Conservation (phyloP, 2,329 filamentous ascomycete genomes). For the Fusarium avenaceum region DNA sequence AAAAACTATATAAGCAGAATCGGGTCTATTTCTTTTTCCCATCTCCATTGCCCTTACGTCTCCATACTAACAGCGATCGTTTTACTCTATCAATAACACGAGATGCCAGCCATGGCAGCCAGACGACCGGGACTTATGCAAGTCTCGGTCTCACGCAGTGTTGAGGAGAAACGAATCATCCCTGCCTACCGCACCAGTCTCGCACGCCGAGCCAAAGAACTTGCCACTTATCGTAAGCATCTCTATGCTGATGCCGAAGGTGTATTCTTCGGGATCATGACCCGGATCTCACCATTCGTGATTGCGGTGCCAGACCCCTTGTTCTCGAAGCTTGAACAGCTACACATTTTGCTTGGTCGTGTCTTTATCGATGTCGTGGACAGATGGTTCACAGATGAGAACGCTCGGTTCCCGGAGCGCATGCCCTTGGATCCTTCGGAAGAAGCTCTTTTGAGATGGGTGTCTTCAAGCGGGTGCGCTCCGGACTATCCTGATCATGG, state of each 20-base stretch:
- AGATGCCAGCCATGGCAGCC: slow-evolving; percentile 21
- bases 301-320: slow-evolving; percentile 16
- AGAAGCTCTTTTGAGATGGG: slow-evolving; percentile 23
- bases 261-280: slow-evolving; percentile 8
- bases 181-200: slow-evolving; percentile 31
- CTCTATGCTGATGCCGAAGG: slow-evolving; percentile 12
- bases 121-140: slow-evolving; percentile 24
- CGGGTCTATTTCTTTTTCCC: neutral
- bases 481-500: slow-evolving; percentile 20
- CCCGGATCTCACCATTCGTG: slow-evolving; percentile 21
- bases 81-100: neutral
- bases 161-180: slow-evolving; percentile 22
- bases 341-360: slow-evolving; percentile 21
- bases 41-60: neutral
- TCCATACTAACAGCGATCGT: fast-evolving
- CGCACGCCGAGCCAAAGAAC: slow-evolving; percentile 20
- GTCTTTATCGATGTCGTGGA: slow-evolving; percentile 24
- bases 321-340: slow-evolving; percentile 7
- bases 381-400: slow-evolving; percentile 30
- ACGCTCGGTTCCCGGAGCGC: slow-evolving; percentile 14
- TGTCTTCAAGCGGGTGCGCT: neutral
- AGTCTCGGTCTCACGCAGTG: slow-evolving; percentile 32
- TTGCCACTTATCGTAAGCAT: slow-evolving; percentile 16
- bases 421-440: slow-evolving; percentile 33
- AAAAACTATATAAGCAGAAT: neutral